phyloP scores from a whole-genome alignment of 176 grass and related monocot species.

The Areca catechu region DNA sequence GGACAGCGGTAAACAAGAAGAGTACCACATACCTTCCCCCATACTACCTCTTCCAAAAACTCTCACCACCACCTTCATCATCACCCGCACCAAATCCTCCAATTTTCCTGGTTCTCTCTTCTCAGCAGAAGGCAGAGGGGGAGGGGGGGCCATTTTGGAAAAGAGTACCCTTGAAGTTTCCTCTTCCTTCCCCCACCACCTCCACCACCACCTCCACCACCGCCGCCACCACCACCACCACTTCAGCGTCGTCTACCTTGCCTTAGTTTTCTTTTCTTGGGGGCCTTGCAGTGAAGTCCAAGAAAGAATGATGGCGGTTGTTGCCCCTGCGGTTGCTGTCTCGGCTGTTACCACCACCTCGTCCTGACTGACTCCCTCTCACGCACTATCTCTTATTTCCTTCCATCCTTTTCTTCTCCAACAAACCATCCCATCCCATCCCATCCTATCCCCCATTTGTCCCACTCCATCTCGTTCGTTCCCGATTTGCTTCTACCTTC shows the following conservation, averaged over 20 bases:
- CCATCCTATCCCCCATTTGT: neutral
- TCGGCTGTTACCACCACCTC: too few relatives aligned
- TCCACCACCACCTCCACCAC: slow-evolving; percentile 11
- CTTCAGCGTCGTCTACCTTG: slow-evolving; percentile 28
- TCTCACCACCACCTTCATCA: neutral
- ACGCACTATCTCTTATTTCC: too few relatives aligned
- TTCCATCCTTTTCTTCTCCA: too few relatives aligned
- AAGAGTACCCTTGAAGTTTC: slow-evolving; percentile 16
- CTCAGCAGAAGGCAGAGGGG: slow-evolving; percentile 5
- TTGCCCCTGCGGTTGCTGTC: slow-evolving; percentile 24
- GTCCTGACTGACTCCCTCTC: too few relatives aligned
- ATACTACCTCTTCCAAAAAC: slow-evolving; percentile 11
- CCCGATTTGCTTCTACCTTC: too few relatives aligned
- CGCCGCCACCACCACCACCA: slow-evolving; percentile 31
- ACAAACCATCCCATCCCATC: too few relatives aligned
- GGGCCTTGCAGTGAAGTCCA: slow-evolving; percentile 64
- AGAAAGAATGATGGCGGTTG: slow-evolving; percentile 56
- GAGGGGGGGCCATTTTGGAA: neutral
- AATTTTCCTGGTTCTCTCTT: neutral
- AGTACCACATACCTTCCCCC: neutral
- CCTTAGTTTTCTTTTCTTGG: slow-evolving; percentile 9
- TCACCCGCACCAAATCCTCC: neutral
- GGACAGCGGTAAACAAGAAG: slow-evolving; percentile 27
- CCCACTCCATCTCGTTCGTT: slow-evolving; percentile 4
- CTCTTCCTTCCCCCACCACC: slow-evolving; percentile 19